Percentiles rank a stretch among this genome's conserved stretches.
These are phyloP conservation scores for Pyracantha coccinea DNA, from an alignment of 331 rosid genomes.

Conservation along the genomic window DNA sequence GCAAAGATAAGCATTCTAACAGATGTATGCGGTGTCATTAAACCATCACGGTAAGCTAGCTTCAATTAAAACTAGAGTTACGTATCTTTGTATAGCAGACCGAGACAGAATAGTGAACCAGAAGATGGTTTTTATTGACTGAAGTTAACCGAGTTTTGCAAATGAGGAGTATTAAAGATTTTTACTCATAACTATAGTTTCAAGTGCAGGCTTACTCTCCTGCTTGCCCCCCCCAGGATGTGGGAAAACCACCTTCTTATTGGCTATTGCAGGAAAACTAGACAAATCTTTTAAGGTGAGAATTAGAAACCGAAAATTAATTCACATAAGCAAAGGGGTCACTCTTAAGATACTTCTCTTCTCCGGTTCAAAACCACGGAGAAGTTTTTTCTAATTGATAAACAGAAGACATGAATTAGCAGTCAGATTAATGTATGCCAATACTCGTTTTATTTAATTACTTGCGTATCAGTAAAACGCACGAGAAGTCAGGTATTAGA, in stretches of 20 bases:
- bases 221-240: slow-evolving; percentile 90
- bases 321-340: too few species aligned
- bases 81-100: too few species aligned
- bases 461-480: too few species aligned
- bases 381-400: too few species aligned
- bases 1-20: slow-evolving; percentile 40
- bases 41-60: slow-evolving; percentile 45
- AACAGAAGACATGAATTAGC: too few species aligned
- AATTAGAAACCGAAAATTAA: background rate
- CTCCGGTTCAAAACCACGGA: too few species aligned
- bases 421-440: too few species aligned
- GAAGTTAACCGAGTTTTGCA: background rate
- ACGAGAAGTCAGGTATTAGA: too few species aligned
- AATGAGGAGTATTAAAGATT: too few species aligned
- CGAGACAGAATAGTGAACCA: background rate
- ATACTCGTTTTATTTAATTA: too few species aligned
- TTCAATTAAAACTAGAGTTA: background rate
- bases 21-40: slow-evolving; percentile 45
- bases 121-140: background rate
- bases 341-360: too few species aligned
- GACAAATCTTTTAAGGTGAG: slow-evolving; percentile 47
- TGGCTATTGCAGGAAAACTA: slow-evolving; percentile 64
- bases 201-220: slow-evolving; percentile 66
- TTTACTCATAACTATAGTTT: background rate
- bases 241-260: slow-evolving; percentile 69